Evolutionary conservation across 202 grass and related monocot species (phyloP).

Genomic region (Brachypodium distachyon): DNA sequence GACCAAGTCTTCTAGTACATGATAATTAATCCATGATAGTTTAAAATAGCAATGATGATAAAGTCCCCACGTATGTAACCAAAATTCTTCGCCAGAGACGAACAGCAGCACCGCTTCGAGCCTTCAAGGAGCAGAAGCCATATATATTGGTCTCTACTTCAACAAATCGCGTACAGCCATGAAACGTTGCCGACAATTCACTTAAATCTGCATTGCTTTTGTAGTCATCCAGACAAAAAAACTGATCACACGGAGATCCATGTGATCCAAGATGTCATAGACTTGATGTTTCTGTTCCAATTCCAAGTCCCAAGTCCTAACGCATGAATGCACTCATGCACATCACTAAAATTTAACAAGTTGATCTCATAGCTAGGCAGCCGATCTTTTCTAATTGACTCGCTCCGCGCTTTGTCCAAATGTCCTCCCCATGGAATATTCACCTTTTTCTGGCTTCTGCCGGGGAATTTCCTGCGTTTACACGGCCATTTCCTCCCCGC

Average conservation of each 20-base stretch:
- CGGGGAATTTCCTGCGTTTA: constrained; percentile 40
- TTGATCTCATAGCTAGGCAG: background rate
- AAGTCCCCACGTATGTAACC: background rate
- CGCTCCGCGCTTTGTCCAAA: background rate
- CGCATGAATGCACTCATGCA: background rate
- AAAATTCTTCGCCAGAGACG: background rate
- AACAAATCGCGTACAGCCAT: too few relatives aligned
- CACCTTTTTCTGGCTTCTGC: background rate
- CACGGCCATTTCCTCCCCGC: constrained; percentile 3
- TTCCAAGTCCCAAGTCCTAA: background rate
- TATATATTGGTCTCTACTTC: too few relatives aligned
- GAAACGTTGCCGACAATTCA: background rate
- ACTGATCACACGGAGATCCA: background rate
- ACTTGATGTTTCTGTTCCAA: background rate
- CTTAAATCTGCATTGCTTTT: background rate
- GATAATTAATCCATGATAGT: background rate
- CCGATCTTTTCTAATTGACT: constrained; percentile 26
- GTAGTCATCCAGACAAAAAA: background rate
- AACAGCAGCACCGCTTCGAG: too few relatives aligned
- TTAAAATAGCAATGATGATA: background rate
- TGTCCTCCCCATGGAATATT: constrained; percentile 28
- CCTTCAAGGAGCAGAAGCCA: too few relatives aligned
- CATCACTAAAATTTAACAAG: background rate
- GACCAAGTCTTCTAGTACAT: background rate
- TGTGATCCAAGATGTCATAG: background rate